These are phyloP conservation scores for Cercospora brassicicola DNA, from an alignment of 2,329 filamentous ascomycete genomes.

Conservation along the genomic window DNA sequence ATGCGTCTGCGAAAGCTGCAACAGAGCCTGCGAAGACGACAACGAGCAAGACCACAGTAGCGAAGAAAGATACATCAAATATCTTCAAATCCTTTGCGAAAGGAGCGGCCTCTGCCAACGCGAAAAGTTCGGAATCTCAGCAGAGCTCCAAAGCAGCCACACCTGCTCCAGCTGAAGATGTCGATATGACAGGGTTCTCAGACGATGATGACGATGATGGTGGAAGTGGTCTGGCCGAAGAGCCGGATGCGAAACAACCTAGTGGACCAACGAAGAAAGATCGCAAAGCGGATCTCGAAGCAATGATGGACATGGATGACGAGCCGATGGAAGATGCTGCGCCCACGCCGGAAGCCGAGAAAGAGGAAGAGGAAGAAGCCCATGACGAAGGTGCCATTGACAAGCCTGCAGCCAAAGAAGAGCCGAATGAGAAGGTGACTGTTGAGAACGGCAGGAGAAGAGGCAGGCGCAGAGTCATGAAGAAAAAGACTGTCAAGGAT, in stretches of 20 bases:
- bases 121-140: constrained; percentile 51
- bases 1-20: constrained; percentile 27
- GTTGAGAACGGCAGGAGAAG: constrained; percentile 66
- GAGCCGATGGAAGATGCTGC: constrained; percentile 31
- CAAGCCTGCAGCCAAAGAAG: constrained; percentile 45
- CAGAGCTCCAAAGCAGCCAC: constrained; percentile 41
- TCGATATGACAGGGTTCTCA: constrained; percentile 39
- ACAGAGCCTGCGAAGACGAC: constrained; percentile 42
- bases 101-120: constrained; percentile 30
- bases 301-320: constrained; percentile 72
- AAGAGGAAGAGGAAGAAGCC: constrained; percentile 33
- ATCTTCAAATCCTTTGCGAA: constrained; percentile 82
- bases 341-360: constrained; percentile 23
- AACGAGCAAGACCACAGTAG: constrained; percentile 40
- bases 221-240: constrained; percentile 21
- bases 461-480: constrained; percentile 77
- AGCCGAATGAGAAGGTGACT: constrained; percentile 49
- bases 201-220: constrained; percentile 57
- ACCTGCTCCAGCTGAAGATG: constrained; percentile 37
- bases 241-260: constrained; percentile 18
- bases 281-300: constrained; percentile 64
- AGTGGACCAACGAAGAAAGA: constrained; percentile 56
- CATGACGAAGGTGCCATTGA: constrained; percentile 59
- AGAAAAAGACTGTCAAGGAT: constrained; percentile 83
- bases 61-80: constrained; percentile 60